These are phyloP conservation scores for Fusarium incarnatum DNA, from an alignment of 2,329 filamentous ascomycete genomes.

Conservation along the genomic window DNA sequence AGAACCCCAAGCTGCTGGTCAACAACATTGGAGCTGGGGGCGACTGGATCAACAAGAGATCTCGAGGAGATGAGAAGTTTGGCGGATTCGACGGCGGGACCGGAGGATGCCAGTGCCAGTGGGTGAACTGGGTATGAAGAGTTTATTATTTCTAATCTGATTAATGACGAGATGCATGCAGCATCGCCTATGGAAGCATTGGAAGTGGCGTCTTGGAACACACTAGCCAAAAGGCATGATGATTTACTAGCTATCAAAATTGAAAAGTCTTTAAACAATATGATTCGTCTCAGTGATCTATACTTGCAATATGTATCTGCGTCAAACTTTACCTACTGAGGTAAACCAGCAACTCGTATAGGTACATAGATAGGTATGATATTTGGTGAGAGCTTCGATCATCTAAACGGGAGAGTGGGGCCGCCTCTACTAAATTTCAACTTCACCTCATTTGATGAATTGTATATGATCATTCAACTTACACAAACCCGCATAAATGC, in stretches of 20 bases:
- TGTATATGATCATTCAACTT: background rate
- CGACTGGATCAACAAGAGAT: conserved; percentile 63
- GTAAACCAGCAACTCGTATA: background rate
- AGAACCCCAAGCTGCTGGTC: conserved; percentile 58
- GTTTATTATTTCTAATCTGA: conserved; percentile 19
- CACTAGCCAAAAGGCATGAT: background rate
- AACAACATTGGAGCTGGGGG: conserved; percentile 65
- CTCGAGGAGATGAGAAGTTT: conserved; percentile 57
- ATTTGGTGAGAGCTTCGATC: background rate
- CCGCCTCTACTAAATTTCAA: conserved; percentile 6
- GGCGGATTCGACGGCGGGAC: conserved; percentile 73
- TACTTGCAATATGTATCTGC: background rate
- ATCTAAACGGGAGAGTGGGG: conserved; percentile 4
- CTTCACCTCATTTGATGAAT: background rate
- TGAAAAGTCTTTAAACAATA: background rate
- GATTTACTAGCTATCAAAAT: background rate
- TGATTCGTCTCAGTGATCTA: background rate
- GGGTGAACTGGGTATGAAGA: conserved; percentile 63
- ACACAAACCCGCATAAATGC: conserved; percentile 25
- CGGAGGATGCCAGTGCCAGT: conserved; percentile 71
- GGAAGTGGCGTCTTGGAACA: conserved; percentile 22
- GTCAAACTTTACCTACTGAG: background rate
- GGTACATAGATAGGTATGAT: no score
- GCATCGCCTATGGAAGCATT: conserved; percentile 36
- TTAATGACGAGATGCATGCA: conserved; percentile 20